Evolutionary conservation across 78 protist genomes (phyloP).

Genomic region (Dictyostelium intermedium): DNA sequence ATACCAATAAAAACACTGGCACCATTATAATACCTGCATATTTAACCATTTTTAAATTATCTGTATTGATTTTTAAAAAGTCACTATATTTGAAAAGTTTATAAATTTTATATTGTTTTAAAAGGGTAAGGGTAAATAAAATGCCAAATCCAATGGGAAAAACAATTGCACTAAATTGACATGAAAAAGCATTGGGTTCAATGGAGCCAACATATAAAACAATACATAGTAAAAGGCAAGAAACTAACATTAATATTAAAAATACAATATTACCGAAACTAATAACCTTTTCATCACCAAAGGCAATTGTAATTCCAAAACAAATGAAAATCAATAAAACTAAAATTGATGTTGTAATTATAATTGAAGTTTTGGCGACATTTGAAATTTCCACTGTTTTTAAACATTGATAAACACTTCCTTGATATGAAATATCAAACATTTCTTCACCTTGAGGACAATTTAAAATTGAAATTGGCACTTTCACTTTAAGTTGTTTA

Average conservation of each 20-base stretch:
- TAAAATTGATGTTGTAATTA: background rate
- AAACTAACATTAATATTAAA: background rate
- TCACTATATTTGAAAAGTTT: background rate
- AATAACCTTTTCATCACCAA: background rate
- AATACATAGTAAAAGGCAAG: background rate
- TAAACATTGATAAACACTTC: background rate
- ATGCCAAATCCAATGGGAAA: background rate
- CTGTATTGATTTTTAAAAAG: slow-evolving; percentile 26
- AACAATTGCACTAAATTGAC: background rate
- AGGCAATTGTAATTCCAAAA: background rate
- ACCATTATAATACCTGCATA: slow-evolving; percentile 10
- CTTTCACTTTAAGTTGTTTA: background rate
- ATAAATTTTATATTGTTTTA: slow-evolving; percentile 10
- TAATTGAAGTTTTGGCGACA: background rate
- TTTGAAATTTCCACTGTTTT: background rate
- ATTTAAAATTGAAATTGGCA: background rate
- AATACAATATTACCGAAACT: background rate
- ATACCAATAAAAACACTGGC: background rate
- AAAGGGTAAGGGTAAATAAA: background rate
- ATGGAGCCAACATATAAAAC: background rate
- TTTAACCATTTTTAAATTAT: background rate
- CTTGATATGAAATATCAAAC: background rate
- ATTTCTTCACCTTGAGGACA: background rate
- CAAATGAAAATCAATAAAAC: background rate
- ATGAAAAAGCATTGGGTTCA: background rate